Percentiles rank a stretch among this genome's conserved stretches.
Evolutionary conservation across 2,329 filamentous ascomycete species (phyloP).

Genomic region (Aaosphaeria pasadenensis): DNA sequence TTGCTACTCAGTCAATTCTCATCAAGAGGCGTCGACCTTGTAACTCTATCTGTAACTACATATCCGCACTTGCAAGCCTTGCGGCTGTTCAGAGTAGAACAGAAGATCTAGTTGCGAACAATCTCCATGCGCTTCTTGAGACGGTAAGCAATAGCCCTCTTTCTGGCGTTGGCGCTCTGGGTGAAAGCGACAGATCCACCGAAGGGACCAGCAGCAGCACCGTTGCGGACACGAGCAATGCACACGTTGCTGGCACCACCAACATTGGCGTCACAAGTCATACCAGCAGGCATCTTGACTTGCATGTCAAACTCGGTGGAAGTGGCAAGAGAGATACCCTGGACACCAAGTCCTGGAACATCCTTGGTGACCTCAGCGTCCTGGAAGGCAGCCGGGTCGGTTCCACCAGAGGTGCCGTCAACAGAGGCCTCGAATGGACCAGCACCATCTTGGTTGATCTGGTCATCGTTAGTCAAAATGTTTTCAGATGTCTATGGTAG

Average conservation of each 20-base stretch:
- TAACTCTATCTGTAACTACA: no score
- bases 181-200: slow-evolving; percentile 66
- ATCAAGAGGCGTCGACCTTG: no score
- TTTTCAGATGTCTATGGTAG: not conserved
- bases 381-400: slow-evolving; percentile 59
- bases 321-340: slow-evolving; percentile 56
- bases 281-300: slow-evolving; percentile 64
- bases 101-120: not conserved
- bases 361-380: slow-evolving; percentile 57
- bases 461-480: slow-evolving; percentile 1
- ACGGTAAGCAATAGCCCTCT: slow-evolving; percentile 59
- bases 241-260: slow-evolving; percentile 62
- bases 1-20: no score
- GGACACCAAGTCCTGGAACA: slow-evolving; percentile 57
- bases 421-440: slow-evolving; percentile 61
- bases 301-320: slow-evolving; percentile 63
- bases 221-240: slow-evolving; percentile 63
- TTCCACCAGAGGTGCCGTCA: slow-evolving; percentile 63
- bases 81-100: no score
- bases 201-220: slow-evolving; percentile 62
- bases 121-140: slow-evolving; percentile 39
- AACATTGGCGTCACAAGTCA: slow-evolving; percentile 62
- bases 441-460: slow-evolving; percentile 67
- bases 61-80: no score
- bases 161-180: slow-evolving; percentile 55